A percentile compares a stretch with the other conserved stretches of the same genome.
Conservation (phyloP, 2,329 filamentous ascomycete species). For the Corinectria fuckeliana region DNA sequence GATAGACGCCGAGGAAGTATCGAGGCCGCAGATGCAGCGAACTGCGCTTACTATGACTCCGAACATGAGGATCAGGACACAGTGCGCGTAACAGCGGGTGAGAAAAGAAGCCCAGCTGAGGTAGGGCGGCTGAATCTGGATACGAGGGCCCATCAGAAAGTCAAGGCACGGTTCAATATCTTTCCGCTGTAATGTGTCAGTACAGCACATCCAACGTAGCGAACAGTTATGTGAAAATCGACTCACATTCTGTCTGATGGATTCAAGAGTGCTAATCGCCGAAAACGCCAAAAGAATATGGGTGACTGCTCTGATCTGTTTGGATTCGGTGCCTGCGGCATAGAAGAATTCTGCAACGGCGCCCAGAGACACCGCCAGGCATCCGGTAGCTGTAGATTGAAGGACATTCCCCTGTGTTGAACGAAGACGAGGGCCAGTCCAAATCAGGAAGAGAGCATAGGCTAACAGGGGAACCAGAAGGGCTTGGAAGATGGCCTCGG, state of each 20-base stretch:
- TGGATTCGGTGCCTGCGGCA: background rate
- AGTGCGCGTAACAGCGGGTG: background rate
- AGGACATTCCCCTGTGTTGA: background rate
- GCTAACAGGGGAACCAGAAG: background rate
- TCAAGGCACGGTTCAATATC: background rate
- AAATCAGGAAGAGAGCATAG: background rate
- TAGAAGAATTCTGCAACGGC: constrained; percentile 7
- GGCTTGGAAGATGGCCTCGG: background rate
- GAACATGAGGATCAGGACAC: background rate
- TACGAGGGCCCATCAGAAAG: background rate
- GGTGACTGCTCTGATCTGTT: background rate
- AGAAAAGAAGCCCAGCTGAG: background rate
- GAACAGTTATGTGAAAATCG: too few species aligned
- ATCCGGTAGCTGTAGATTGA: background rate
- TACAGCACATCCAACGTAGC: background rate
- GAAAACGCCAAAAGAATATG: constrained; percentile 3
- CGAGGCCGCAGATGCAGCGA: background rate
- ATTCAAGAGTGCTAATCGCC: background rate
- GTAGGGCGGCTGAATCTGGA: background rate
- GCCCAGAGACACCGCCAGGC: constrained; percentile 10
- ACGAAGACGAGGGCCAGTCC: background rate
- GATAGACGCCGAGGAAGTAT: background rate
- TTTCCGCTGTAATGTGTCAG: background rate
- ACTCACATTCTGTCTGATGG: constrained; percentile 1
- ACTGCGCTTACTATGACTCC: background rate